Conservation (phyloP, 2,329 filamentous ascomycete genomes). For the Colletotrichum brevisporum region DNA sequence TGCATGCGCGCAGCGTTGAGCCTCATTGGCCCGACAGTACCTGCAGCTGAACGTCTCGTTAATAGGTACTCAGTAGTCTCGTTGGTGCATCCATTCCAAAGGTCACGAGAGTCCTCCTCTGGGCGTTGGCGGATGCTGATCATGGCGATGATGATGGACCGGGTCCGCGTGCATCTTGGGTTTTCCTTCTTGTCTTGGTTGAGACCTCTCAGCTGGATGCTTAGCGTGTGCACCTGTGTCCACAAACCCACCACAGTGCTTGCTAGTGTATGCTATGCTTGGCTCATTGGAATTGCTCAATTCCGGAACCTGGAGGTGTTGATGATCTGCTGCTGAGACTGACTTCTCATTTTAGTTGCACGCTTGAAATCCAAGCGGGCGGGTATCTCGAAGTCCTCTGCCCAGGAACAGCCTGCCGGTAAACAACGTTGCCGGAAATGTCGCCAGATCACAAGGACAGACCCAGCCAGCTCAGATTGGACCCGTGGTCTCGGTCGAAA, state of each 20-base stretch:
- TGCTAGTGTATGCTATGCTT: neutral
- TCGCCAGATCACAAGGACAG: conserved; percentile 12
- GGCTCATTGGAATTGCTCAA: neutral
- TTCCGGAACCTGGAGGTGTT: conserved; percentile 10
- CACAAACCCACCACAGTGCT: neutral
- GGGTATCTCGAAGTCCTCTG: neutral
- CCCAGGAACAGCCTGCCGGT: conserved; percentile 9
- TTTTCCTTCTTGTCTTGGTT: neutral
- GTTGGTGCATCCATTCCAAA: neutral
- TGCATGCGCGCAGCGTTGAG: neutral
- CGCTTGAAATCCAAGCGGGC: neutral
- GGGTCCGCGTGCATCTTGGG: neutral
- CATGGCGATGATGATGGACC: neutral
- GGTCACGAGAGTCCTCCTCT: neutral
- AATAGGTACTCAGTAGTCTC: neutral
- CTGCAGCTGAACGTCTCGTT: neutral
- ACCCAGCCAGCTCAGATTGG: neutral
- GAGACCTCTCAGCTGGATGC: neutral
- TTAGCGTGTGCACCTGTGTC: neutral
- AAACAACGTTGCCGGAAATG: neutral
- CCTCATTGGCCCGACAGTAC: neutral
- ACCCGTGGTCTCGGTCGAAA: conserved; percentile 4
- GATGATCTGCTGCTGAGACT: conserved; percentile 13
- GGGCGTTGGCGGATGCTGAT: neutral
- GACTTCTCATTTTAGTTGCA: neutral